Evolutionary conservation across 495 filamentous ascomycete species (phyloP).

Genomic region (Thozetella sp.): DNA sequence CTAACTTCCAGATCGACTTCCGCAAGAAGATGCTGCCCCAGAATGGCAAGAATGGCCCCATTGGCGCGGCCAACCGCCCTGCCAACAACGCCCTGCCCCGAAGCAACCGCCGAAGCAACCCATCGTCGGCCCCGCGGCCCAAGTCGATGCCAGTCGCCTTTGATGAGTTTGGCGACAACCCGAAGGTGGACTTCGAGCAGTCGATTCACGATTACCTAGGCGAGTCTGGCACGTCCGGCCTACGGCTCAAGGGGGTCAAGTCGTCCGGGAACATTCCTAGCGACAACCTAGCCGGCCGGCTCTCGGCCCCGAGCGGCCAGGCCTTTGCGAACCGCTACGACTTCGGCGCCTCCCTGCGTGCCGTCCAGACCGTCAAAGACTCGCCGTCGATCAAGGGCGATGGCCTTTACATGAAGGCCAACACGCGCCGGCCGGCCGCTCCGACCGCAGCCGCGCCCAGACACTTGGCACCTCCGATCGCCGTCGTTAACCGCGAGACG

Average conservation of each 20-base stretch:
- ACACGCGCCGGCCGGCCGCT: slow-evolving; percentile 16
- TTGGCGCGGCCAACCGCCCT: slow-evolving; percentile 56
- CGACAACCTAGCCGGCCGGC: slow-evolving; percentile 45
- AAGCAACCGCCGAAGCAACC: slow-evolving; percentile 64
- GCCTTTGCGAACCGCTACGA: slow-evolving; percentile 92
- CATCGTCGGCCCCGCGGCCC: slow-evolving; percentile 48
- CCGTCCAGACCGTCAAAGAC: slow-evolving; percentile 69
- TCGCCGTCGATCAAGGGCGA: slow-evolving; percentile 50
- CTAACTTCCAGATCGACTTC: slow-evolving; percentile 94
- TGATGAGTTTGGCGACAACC: slow-evolving; percentile 69
- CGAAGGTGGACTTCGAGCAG: slow-evolving; percentile 58
- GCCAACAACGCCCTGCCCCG: slow-evolving; percentile 69
- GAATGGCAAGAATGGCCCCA: slow-evolving; percentile 52
- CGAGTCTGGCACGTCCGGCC: slow-evolving; percentile 40
- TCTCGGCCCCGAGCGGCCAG: slow-evolving; percentile 65
- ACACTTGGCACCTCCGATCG: slow-evolving; percentile 11
- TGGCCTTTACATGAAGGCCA: slow-evolving; percentile 51
- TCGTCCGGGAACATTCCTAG: slow-evolving; percentile 45
- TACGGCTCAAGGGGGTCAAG: slow-evolving; percentile 54
- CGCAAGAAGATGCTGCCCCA: slow-evolving; percentile 67
- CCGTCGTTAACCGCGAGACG: slow-evolving; percentile 11
- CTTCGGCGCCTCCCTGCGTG: slow-evolving; percentile 83
- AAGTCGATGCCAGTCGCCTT: slow-evolving; percentile 64
- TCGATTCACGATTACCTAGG: slow-evolving; percentile 56
- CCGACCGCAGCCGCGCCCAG: slow-evolving; percentile 9